Evolutionary conservation across 192 early-diverging fungal species (phyloP), one percentile per base, ranked within the genome.

Genomic region (Glomus cerebriforme): DNA sequence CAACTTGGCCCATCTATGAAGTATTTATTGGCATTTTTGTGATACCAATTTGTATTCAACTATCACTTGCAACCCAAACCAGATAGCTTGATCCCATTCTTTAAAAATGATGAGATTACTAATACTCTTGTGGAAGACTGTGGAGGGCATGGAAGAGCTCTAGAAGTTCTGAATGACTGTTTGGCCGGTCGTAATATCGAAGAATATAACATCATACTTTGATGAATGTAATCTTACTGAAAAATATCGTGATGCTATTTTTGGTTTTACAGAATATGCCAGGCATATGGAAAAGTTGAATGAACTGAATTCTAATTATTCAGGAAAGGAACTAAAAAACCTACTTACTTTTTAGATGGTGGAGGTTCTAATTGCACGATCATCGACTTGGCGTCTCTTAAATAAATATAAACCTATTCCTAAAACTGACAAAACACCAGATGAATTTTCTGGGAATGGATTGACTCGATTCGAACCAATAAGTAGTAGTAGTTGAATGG

Each of bases 141-240:
- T 80, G 75, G 79, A 65, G 79, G 82, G 59, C 79, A 83, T 77
- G 68, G 82, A 77, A 83, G 79, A 43, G 79, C 75, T 64, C 79
- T 83, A 17, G 79, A 83, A 71, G 65, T 62, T 62, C 70, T 82
- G 32, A 35, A 58, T 69, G 29, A 69, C 1, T 62, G 54, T 59
- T 17, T 75, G 63, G 29, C 22, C 34, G 37, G 19, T 7, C 17
- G 29, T 13, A 80, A 78, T 59, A 37, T 83, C 26, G 71, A 78
- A n/a, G n/a, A n/a, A n/a, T n/a, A n/a, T 58, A 63, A 43, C 54
- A n/a, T n/a, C n/a, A n/a, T n/a, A n/a, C n/a, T n/a, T 77, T 78
- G 63, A 80, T 83, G 82, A 43, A 74, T 45, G 64, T 62, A 80
- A 59, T 8, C 79, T 83, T 69, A 35, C 13, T 66, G n/a, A 78